Evolutionary conservation across 73 alveolate species (phyloP).

Genomic region (Durusdinium trenchii): DNA sequence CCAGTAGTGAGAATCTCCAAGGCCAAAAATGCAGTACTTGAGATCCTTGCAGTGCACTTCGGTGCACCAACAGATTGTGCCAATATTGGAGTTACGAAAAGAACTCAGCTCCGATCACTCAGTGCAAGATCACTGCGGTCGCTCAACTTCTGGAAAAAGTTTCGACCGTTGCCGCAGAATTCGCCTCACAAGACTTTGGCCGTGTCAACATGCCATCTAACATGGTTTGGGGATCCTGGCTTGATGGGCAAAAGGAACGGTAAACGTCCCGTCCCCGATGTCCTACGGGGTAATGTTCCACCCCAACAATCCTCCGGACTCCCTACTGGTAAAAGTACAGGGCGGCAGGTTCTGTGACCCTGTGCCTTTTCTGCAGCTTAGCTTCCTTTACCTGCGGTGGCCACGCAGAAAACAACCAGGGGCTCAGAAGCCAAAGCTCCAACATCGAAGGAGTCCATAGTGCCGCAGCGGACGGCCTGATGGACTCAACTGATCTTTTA

Average conservation of each 20-base stretch:
- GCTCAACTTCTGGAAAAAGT: constrained; percentile 62
- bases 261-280: neutral
- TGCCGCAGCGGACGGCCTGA: constrained; percentile 69
- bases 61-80: neutral
- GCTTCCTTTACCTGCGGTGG: constrained; percentile 78
- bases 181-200: neutral
- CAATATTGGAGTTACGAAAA: neutral
- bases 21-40: constrained; percentile 91
- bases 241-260: too few relatives aligned
- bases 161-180: constrained; percentile 81
- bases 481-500: neutral
- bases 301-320: too few relatives aligned
- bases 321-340: neutral
- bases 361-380: neutral
- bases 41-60: neutral
- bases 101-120: neutral
- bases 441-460: constrained; percentile 92
- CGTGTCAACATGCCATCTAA: neutral
- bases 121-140: constrained; percentile 46
- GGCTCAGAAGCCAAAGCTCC: constrained; percentile 81
- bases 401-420: constrained; percentile 79
- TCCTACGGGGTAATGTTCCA: too few relatives aligned
- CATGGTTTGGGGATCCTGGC: neutral
- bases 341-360: too few relatives aligned
- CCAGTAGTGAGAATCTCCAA: constrained; percentile 95